Base-by-base conservation (phyloP, 768 basidiomycete species). In the Pleurotus pulmonarius region DNA sequence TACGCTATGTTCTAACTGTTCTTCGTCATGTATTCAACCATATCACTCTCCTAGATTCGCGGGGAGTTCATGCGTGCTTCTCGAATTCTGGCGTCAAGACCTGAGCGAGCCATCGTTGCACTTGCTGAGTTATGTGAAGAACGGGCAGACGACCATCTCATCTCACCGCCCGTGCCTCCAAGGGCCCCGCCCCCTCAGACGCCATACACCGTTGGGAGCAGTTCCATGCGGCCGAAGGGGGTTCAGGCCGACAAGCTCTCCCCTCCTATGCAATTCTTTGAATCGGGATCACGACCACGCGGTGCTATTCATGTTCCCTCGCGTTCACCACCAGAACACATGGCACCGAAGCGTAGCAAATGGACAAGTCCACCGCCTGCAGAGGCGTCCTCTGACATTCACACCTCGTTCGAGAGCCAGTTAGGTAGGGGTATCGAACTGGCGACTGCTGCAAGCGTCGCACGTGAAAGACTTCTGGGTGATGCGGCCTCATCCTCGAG, bases 51-150 rank as follows among this genome's bases (percentile, higher is more conserved):
- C 26, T 45, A 98, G 95, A 94, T 99, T 65, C 94, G 96, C 12
- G 95, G 96, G 7, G 96, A 98, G 74, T 96, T 99, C 69, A 96
- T 96, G 92, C 88, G 96, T 37, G 96, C 95, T 4, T 86, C 88
- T 20, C 81, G 94, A 55, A 91, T 98, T 56, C 76, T 99, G 34
- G 79, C 86, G 9, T 75, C 79, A 60, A 87, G 88, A 26, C 92
- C 91, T 1, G 89, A 90, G 55, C 86, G 91, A 48, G 92, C 90
- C 6, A 83, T 90, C 29, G 70, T 88, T 16, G 90, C 92, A 4
- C 78, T 98, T 15, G 86, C 94, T 1, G 89, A 94, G 61, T 83
- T 99, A 11, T 97, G 95, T 64, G 92, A 94, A 64, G 95, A 98
- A 69, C 86, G 93, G 20, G 85, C 85, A 55, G 83, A 82, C 26